Evolutionary conservation across 306 rosid genomes (phyloP), one percentile per base, ranked within the genome.

Genomic region (Gynostemma pentaphyllum): DNA sequence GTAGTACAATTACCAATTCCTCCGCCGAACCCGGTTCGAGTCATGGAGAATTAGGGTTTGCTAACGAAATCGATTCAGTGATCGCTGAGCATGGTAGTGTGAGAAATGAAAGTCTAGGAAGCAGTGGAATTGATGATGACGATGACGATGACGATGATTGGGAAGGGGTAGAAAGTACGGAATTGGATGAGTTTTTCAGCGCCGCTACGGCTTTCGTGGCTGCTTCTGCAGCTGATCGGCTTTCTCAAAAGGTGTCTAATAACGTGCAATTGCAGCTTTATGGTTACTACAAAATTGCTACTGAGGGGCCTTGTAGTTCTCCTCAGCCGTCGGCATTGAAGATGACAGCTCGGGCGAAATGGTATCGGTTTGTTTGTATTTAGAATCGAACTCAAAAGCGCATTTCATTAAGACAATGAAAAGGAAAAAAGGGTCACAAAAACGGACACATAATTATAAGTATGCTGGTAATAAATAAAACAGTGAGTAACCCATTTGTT

Each of bases 121-220:
- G 27, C 19, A 75, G 76, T 29, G 85, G 74, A 36, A 66, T 67
- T 4, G 66, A 70, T 7, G 94, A 85, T 6, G 99, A 92, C 16
- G 99, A 94, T 57, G n/a, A n/a, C 6, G 66, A 70, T 7, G 94
- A 85, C 5, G 99, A 92, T 19, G 99, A 94, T 57, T 94, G 99
- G 99, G 99, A 94, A 61, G 99, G 99, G 3, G 99, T 94, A 18
- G 99, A 94, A 70, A 82, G 86, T 36, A 94, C 99, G 56, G 99
- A 94, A 28, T 62, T 94, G 69, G 99, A 94, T 32, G 90, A 94
- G 56, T 68, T 81, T 2, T 94, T 94, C 60, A 94, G 97, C 56
- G 97, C 99, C 1, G 91, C 99, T 1, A 81, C 99, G 32, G 87
- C 95, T 7, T 94, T 88, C 26, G 89, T 94, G 0, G 97, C 95